phyloP scores from a whole-genome alignment of 352 stramenopile genomes.

The Globisporangium apiculatum region DNA sequence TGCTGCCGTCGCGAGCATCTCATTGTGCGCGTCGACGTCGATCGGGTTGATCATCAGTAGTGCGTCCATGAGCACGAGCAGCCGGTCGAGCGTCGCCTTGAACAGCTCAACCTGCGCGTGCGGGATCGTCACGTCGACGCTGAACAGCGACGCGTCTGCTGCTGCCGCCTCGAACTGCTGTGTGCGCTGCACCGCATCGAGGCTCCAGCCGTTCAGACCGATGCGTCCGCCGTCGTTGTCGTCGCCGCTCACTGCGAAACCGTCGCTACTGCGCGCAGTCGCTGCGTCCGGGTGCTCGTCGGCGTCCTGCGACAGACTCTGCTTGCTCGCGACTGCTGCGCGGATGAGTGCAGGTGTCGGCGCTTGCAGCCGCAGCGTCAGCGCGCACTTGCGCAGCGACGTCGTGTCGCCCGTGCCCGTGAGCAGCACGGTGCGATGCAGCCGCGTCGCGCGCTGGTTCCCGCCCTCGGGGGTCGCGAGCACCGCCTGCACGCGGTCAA shows the following conservation, averaged over 20 bases:
- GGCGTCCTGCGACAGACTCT: slow-evolving; percentile 65
- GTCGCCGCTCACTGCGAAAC: slow-evolving; percentile 36
- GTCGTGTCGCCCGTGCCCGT: slow-evolving; percentile 29
- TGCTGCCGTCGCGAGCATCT: slow-evolving; percentile 46
- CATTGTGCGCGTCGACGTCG: slow-evolving; percentile 75
- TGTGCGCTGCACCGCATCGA: slow-evolving; percentile 53
- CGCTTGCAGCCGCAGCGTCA: slow-evolving; percentile 41
- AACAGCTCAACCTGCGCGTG: slow-evolving; percentile 45
- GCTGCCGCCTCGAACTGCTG: slow-evolving; percentile 57
- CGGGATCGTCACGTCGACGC: slow-evolving; percentile 52
- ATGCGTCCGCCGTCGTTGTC: slow-evolving; percentile 77
- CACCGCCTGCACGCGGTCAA: slow-evolving; percentile 38
- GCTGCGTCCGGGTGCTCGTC: slow-evolving; percentile 41
- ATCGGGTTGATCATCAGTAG: slow-evolving; percentile 85
- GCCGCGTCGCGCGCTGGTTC: slow-evolving; percentile 37
- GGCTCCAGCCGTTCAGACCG: slow-evolving; percentile 74
- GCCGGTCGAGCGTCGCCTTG: slow-evolving; percentile 61
- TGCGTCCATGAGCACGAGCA: slow-evolving; percentile 83
- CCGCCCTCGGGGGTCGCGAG: slow-evolving; percentile 44
- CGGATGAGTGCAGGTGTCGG: slow-evolving; percentile 42
- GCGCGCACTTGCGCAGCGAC: slow-evolving; percentile 28
- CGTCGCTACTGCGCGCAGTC: slow-evolving; percentile 8
- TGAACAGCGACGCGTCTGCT: slow-evolving; percentile 43
- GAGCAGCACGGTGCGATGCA: slow-evolving; percentile 41
- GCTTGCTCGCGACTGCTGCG: slow-evolving; percentile 41